Percentiles rank a stretch among this genome's conserved stretches.
Evolutionary conservation across 179 eudicot species (phyloP).

Genomic region (Spergularia azorica): DNA sequence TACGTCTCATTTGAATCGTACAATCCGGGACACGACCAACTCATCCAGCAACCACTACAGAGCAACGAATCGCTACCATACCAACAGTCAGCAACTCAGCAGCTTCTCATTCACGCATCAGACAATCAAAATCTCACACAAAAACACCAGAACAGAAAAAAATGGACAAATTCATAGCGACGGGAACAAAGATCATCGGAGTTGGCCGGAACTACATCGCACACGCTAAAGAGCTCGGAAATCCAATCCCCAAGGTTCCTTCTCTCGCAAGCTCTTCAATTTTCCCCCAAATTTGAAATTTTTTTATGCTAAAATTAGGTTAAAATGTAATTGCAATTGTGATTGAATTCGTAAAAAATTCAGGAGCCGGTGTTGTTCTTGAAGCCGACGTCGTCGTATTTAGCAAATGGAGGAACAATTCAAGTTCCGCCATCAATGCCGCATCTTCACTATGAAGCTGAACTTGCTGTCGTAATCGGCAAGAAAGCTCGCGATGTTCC

Average conservation of each 20-base stretch:
- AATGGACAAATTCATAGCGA: conserved; percentile 44
- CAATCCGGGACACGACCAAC: no score
- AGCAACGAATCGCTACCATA: no score
- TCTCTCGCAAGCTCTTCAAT: conserved; percentile 4
- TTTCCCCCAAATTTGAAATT: not conserved
- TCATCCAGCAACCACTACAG: no score
- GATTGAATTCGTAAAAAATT: not conserved
- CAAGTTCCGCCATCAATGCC: conserved; percentile 72
- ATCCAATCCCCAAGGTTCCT: conserved; percentile 59
- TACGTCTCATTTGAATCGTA: no score
- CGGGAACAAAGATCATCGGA: conserved; percentile 47
- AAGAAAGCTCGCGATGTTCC: conserved; percentile 86
- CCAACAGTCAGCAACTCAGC: no score
- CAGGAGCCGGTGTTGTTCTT: conserved; percentile 90
- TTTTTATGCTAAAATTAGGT: not conserved
- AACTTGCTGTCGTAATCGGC: conserved; percentile 83
- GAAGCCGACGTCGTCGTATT: conserved; percentile 94
- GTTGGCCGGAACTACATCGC: conserved; percentile 53
- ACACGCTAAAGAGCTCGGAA: conserved; percentile 55
- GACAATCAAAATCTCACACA: no score
- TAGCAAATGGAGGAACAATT: conserved; percentile 81
- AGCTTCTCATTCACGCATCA: no score
- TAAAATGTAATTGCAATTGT: not conserved
- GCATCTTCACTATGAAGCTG: conserved; percentile 88
- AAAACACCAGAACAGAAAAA: not conserved